phyloP scores from a whole-genome alignment of 2,329 filamentous ascomycete species.

The Madurella fahalii region DNA sequence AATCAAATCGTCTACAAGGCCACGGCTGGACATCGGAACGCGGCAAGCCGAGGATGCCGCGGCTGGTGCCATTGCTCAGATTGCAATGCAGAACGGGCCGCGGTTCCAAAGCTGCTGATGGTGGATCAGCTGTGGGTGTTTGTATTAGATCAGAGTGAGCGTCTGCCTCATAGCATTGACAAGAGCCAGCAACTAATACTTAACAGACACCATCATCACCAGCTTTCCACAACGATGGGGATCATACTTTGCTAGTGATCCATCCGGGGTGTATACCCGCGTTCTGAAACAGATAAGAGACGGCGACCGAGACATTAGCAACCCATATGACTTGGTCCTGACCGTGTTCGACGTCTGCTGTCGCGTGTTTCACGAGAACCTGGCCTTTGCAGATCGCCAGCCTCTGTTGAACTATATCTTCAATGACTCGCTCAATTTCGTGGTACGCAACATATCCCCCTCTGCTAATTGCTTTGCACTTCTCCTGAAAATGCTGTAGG shows the following conservation, averaged over 20 bases:
- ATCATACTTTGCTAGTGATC: conserved; percentile 26
- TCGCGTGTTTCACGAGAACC: conserved; percentile 7
- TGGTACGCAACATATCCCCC: background rate
- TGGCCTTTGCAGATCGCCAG: conserved; percentile 7
- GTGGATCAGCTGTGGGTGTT: conserved; percentile 31
- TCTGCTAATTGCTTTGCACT: background rate
- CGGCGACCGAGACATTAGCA: conserved; percentile 1
- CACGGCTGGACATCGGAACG: background rate
- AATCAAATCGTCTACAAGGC: conserved; percentile 38
- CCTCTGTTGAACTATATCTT: conserved; percentile 6
- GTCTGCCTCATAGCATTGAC: background rate
- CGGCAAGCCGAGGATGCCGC: conserved; percentile 2
- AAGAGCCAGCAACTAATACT: background rate
- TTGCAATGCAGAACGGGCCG: conserved; percentile 24
- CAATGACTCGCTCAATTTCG: conserved; percentile 10
- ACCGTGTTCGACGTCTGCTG: conserved; percentile 9
- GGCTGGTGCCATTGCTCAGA: conserved; percentile 20
- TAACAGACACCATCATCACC: conserved; percentile 25
- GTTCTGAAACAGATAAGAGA: background rate
- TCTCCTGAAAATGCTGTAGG: background rate
- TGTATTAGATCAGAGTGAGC: conserved; percentile 25
- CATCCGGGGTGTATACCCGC: conserved; percentile 4
- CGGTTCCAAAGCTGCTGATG: conserved; percentile 26
- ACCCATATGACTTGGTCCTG: conserved; percentile 7
- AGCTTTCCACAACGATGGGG: conserved; percentile 37